Base-by-base conservation (phyloP, 768 basidiomycete species). In the Hygrocybe punicea region DNA sequence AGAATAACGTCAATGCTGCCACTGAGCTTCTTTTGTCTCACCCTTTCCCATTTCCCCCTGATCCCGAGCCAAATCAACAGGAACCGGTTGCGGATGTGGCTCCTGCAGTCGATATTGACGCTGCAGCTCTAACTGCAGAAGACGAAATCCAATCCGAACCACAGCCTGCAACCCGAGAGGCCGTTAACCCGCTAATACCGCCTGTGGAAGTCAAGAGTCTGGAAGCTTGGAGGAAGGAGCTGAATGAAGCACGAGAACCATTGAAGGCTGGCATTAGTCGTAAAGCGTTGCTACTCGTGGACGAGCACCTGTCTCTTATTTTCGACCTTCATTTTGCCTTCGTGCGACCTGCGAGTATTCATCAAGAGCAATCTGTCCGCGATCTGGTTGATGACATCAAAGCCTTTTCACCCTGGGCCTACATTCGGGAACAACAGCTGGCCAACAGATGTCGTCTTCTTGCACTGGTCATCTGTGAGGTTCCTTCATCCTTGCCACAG, bases 321-420 rank as follows among this genome's bases (percentile, higher is more conserved):
- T 97, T 95, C 66, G 93, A 97, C 67, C 80, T 97, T 36, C 85
- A 89, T 61, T 80, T 80, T 23, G 89, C 91, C 19, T 94, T 97
- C 70, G 80, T 89, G 56, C 85, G 86, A 24, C 75, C 82, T 10
- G 76, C 76, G 53, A 81, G 77, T 47, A 73, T 77, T 42, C 81
- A 86, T 63, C 84, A 86, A 59, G 77, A 81, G 23, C 75, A 85
- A 60, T 86, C 88, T 6, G 78, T 95, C 49, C 80, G 81, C 42
- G 79, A 84, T 55, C 80, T 98, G 53, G 77, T 94, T 57, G 86
- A 89, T 34, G 89, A 93, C 65, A 81, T 96, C 66, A 84, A 84
- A 58, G 72, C 74, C 29, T 88, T 86, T 65, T 85, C 87, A 1
- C 78, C 84, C 13, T 74, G 72, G 40, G 84, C 86, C 7, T 81